Evolutionary conservation across 306 rosid species (phyloP).

Genomic region (Trifolium subterraneum): DNA sequence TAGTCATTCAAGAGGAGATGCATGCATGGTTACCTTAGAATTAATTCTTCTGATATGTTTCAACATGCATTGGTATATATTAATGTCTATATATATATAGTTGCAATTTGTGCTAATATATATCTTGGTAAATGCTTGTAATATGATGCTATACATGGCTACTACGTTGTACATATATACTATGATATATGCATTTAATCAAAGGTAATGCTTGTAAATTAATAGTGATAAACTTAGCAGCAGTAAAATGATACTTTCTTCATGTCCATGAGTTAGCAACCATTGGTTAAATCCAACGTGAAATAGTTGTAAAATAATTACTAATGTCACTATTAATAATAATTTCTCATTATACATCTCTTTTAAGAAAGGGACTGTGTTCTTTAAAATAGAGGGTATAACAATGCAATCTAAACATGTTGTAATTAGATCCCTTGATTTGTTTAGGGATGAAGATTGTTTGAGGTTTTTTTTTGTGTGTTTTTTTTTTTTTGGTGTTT

Average conservation of each 20-base stretch:
- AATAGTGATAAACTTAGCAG: conserved; percentile 4
- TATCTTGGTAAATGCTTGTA: conserved; percentile 1
- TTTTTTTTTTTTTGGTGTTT: too few species aligned
- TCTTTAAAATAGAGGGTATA: not conserved
- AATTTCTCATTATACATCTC: not conserved
- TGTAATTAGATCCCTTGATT: not conserved
- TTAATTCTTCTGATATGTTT: not conserved
- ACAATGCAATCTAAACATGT: not conserved
- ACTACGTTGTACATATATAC: conserved; percentile 8
- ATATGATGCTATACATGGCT: conserved; percentile 1
- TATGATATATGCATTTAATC: not conserved
- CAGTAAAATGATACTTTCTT: not conserved
- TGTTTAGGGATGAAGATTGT: too few species aligned
- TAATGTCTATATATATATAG: not conserved
- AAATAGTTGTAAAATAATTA: too few species aligned
- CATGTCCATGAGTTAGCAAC: not conserved
- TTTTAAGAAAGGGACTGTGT: not conserved
- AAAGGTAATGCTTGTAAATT: conserved; percentile 29
- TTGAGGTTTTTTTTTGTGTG: too few species aligned
- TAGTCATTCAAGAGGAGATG: conserved; percentile 4
- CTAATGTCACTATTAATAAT: not conserved
- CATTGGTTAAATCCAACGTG: too few species aligned
- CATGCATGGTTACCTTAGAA: conserved; percentile 13
- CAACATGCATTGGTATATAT: not conserved
- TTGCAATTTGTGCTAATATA: not conserved